Evolutionary conservation across 805 yeast genomes (phyloP).

Genomic region (Cyberlindnera americana): DNA sequence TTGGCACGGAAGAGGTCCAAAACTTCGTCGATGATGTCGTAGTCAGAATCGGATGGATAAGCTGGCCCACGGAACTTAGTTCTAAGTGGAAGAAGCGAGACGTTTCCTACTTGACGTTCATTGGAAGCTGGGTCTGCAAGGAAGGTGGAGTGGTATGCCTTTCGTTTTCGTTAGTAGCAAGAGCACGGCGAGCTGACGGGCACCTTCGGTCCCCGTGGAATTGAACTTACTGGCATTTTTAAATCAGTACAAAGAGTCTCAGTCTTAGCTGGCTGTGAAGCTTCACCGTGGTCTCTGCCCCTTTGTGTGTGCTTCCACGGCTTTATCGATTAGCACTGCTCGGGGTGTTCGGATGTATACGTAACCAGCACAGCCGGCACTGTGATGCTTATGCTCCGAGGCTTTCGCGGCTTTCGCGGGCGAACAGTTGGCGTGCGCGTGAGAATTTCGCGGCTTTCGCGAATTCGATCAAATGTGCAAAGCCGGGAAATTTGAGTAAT

Average conservation of each 20-base stretch:
- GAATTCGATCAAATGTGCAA: too few species aligned
- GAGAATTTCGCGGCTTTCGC: too few species aligned
- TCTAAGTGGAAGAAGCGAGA: constrained; percentile 79
- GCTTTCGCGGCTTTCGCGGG: background rate
- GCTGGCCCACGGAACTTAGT: constrained; percentile 91
- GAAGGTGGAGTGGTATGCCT: constrained; percentile 81
- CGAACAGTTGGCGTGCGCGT: background rate
- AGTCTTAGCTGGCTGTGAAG: too few species aligned
- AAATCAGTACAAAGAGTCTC: too few species aligned
- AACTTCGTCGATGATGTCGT: constrained; percentile 89
- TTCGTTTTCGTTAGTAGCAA: background rate
- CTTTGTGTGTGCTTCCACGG: too few species aligned
- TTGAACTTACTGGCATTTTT: background rate
- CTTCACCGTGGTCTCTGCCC: too few species aligned
- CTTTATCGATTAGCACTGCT: background rate
- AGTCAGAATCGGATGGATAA: constrained; percentile 68
- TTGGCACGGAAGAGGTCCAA: constrained; percentile 93
- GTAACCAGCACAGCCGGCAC: background rate
- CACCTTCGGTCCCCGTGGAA: too few species aligned
- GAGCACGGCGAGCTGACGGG: too few species aligned
- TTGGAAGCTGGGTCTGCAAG: constrained; percentile 55
- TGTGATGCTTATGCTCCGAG: background rate
- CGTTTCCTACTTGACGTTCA: constrained; percentile 64
- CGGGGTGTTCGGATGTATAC: background rate
- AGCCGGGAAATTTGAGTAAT: too few species aligned